These are phyloP conservation scores for Malus fusca DNA, from an alignment of 306 rosid species.

Conservation along the genomic window DNA sequence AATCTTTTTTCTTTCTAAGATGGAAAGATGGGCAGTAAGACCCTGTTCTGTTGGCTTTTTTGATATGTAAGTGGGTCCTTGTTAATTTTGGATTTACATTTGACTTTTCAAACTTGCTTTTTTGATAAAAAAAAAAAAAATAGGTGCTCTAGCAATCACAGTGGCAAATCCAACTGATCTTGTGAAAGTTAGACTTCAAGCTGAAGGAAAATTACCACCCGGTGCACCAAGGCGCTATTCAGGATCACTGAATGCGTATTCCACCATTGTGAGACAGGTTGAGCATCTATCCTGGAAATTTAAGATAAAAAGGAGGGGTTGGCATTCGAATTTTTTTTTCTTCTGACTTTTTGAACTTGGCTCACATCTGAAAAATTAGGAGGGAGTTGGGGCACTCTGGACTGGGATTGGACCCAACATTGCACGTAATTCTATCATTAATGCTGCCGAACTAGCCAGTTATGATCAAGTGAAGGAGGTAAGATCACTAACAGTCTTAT, in stretches of 20 bases:
- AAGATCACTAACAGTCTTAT: background rate
- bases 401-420: constrained; percentile 95
- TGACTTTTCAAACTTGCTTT: background rate
- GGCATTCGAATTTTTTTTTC: background rate
- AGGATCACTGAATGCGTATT: constrained; percentile 89
- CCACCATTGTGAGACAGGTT: constrained; percentile 86
- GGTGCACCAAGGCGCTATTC: constrained; percentile 91
- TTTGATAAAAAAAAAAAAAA: background rate
- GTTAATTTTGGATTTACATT: too few species aligned
- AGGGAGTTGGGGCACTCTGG: constrained; percentile 90
- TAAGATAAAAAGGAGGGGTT: background rate
- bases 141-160: constrained; percentile 78
- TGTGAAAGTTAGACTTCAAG: constrained; percentile 93
- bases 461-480: constrained; percentile 98
- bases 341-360: constrained; percentile 1
- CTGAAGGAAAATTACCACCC: constrained; percentile 82
- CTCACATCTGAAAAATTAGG: constrained; percentile 33
- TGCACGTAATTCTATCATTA: constrained; percentile 87
- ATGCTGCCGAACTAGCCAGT: constrained; percentile 97
- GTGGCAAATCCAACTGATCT: constrained; percentile 97
- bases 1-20: background rate
- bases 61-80: background rate
- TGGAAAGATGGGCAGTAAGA: background rate
- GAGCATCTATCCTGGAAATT: constrained; percentile 9
- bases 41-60: background rate